Conservation (phyloP, 2,329 filamentous ascomycete genomes). For the Fusarium siculi region DNA sequence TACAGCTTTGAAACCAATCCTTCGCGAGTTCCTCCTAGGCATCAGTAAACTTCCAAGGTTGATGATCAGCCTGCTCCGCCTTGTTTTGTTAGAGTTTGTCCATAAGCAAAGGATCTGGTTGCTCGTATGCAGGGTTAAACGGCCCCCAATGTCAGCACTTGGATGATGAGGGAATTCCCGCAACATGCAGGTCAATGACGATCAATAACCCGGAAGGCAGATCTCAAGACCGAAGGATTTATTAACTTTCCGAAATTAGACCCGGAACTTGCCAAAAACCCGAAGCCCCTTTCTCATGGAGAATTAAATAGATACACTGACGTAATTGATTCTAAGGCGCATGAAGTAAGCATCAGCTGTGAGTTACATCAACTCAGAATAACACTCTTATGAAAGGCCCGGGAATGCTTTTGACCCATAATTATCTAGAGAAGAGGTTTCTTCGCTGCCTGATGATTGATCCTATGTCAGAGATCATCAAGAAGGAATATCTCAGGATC, state of each 20-base stretch:
- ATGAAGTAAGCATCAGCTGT: not conserved
- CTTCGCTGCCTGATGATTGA: not conserved
- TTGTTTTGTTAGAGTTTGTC: rapidly evolving
- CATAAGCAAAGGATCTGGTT: not conserved
- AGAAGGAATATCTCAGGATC: not conserved
- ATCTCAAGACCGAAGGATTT: not conserved
- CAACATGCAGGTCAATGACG: not conserved
- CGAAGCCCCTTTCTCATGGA: too few relatives aligned
- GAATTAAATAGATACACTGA: not conserved
- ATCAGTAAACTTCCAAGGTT: not conserved
- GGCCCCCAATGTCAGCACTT: not conserved
- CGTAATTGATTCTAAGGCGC: not conserved
- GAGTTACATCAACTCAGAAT: not conserved
- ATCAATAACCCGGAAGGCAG: not conserved
- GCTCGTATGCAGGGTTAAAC: not conserved
- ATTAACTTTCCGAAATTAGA: not conserved
- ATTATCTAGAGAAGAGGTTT: not conserved
- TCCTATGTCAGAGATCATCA: not conserved
- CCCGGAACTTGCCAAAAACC: not conserved
- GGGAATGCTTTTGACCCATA: not conserved
- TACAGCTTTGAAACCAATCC: not conserved
- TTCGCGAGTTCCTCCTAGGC: not conserved
- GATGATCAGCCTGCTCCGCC: not conserved
- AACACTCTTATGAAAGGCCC: not conserved
- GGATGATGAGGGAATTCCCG: not conserved